These are phyloP conservation scores for Ophiognomonia clavigignenti-juglandacearum DNA, from an alignment of 2,329 filamentous ascomycete genomes.

Conservation along the genomic window DNA sequence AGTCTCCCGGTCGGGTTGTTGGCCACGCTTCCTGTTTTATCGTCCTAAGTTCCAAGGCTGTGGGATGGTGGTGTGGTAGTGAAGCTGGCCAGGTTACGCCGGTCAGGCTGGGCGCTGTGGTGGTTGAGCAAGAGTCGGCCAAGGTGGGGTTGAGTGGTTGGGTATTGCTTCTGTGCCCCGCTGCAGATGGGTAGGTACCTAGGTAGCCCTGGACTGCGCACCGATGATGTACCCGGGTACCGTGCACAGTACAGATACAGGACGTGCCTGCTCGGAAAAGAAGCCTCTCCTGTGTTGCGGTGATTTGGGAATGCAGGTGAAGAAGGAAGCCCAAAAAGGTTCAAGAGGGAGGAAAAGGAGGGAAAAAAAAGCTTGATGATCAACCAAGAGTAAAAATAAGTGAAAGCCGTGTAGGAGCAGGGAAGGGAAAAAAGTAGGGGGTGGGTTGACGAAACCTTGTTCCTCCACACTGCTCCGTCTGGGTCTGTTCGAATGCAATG, in stretches of 20 bases:
- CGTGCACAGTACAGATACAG: no score
- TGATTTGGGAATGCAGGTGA: not conserved
- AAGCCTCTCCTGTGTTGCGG: not conserved
- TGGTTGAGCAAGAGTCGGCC: not conserved
- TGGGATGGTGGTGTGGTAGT: conserved; percentile 5
- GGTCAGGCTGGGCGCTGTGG: conserved; percentile 2
- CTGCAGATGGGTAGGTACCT: not conserved
- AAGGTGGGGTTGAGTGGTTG: conserved; percentile 2
- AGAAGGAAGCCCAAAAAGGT: not conserved
- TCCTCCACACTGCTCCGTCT: no score
- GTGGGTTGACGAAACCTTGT: no score
- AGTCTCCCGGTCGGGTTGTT: no score
- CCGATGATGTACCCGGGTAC: no score
- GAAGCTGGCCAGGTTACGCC: conserved; percentile 5
- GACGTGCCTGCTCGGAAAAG: not conserved
- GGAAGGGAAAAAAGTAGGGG: not conserved
- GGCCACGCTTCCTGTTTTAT: not conserved
- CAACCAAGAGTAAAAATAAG: conserved; percentile 4
- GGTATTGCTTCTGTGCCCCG: not conserved
- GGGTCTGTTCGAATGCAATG: no score
- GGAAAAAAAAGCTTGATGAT: not conserved
- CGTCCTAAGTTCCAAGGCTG: not conserved
- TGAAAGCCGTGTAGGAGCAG: conserved; percentile 7
- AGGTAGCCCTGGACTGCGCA: no score
- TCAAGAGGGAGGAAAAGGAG: not conserved